Evolutionary conservation across 2,329 filamentous ascomycete species (phyloP).

Genomic region (Atkinsonella texensis): DNA sequence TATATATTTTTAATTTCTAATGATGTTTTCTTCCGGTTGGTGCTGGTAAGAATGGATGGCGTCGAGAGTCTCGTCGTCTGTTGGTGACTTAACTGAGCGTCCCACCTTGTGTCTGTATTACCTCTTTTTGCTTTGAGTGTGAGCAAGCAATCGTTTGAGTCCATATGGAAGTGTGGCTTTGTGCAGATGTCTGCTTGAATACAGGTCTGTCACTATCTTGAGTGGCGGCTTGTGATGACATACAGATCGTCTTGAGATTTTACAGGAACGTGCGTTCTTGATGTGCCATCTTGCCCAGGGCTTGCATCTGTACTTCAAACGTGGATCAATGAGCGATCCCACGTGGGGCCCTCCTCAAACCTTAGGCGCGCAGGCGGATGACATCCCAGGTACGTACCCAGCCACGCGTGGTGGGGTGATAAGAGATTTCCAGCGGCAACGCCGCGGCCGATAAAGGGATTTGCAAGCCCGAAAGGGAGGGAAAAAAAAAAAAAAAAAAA

Average conservation of each 20-base stretch:
- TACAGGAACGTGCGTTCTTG: too few species aligned
- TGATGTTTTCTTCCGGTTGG: not conserved
- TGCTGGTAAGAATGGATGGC: not conserved
- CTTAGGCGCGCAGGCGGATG: not conserved
- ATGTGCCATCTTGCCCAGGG: too few species aligned
- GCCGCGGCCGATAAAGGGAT: conserved; percentile 2
- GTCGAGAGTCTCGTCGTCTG: too few species aligned
- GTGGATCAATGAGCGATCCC: not conserved
- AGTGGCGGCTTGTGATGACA: too few species aligned
- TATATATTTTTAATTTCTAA: not conserved
- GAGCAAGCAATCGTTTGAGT: too few species aligned
- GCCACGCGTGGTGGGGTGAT: not conserved
- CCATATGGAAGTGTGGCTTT: too few species aligned
- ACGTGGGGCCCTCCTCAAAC: not conserved
- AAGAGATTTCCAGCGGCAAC: conserved; percentile 1
- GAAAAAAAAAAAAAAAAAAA: not conserved
- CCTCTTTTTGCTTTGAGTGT: too few species aligned
- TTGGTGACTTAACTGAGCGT: too few species aligned
- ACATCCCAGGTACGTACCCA: not conserved
- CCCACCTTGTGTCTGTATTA: too few species aligned
- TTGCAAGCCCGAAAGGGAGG: not conserved
- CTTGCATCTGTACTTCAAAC: not conserved
- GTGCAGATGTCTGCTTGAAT: too few species aligned
- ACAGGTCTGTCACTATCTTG: too few species aligned
- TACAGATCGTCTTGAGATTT: too few species aligned